Base-by-base conservation (phyloP, 2,329 filamentous ascomycete genomes). In the Blastomyces silverae region DNA sequence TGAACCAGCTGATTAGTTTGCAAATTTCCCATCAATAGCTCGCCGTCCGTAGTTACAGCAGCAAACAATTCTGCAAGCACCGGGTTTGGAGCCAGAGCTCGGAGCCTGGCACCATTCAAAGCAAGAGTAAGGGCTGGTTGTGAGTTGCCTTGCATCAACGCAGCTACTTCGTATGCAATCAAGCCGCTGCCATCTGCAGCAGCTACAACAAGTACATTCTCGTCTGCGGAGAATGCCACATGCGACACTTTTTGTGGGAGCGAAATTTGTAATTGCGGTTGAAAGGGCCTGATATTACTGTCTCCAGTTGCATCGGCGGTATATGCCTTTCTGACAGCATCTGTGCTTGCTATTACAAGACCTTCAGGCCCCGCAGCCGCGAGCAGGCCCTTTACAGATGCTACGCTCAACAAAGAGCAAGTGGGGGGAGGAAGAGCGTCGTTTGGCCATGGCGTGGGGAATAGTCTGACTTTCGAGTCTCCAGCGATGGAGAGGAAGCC, bases 161-260 rank as follows among this genome's bases (percentile, higher is more conserved):
- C 81, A 64, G 89, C 81, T 1, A 90, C 87, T 64, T 92, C 86
- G 73, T 96, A 97, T 2, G 96, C 88, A 3, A 89, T 89, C 67
- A 99, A 79, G 4, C 92, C 91, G 44, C 91, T 89, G 13, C 90
- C 89, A 64, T 84, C 81, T 76, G 96, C 90, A 2, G 91, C 90
- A 13, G 91, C 91, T 34, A 97, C 81, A 46, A 96, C 84, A 66
- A 99, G 80, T 70, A 89, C 91, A 70, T 86, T 86, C 74, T 97
- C 95, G 71, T 95, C 90, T n/a, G 90, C 85, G 0, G 91, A 93
- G 75, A 99, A 99, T 20, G 88, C 87, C 25, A 99, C 82, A 75
- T 99, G 94, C 13, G 91, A 95, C 63, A 96, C 84, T 70, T 89
- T 87, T 72, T 87, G 84, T 11, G 89, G 85, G 71, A 95, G 83